These are phyloP conservation scores for Orobanche coerulescens DNA, from an alignment of 257 asterid genomes.

Conservation along the genomic window DNA sequence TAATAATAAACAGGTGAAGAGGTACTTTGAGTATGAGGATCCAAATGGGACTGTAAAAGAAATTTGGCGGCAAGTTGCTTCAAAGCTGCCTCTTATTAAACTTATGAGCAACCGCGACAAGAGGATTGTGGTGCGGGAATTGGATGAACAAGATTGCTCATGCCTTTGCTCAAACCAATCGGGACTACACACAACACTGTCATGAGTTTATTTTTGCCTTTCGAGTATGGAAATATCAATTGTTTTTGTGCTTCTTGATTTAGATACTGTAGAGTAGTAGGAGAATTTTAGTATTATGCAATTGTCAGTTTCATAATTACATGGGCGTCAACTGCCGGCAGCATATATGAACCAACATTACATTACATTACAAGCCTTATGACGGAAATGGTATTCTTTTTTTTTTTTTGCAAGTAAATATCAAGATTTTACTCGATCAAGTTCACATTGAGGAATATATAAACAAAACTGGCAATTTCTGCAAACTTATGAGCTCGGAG, in stretches of 20 bases:
- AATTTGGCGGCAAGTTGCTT: conserved; percentile 83
- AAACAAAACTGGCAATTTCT: not conserved
- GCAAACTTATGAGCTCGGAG: not conserved
- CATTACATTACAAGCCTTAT: no score
- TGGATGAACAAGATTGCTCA: conserved; percentile 65
- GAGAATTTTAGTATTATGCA: not conserved
- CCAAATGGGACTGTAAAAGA: conserved; percentile 84
- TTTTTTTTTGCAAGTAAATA: no score
- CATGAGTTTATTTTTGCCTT: conserved; percentile 20
- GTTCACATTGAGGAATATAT: no score
- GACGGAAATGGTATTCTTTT: no score
- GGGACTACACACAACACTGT: conserved; percentile 41
- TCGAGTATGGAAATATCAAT: not conserved
- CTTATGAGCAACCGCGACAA: conserved; percentile 87
- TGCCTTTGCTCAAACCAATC: conserved; percentile 84
- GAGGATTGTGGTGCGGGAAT: conserved; percentile 56
- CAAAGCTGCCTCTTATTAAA: conserved; percentile 66
- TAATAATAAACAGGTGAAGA: conserved; percentile 59
- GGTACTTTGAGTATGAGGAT: conserved; percentile 81
- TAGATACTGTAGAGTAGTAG: not conserved
- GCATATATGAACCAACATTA: not conserved
- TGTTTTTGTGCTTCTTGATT: not conserved
- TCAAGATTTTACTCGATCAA: no score
- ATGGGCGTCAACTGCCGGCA: not conserved
- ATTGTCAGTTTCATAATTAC: not conserved